A percentile compares a stretch with the other conserved stretches of the same genome.
Evolutionary conservation across 768 basidiomycete species (phyloP).

Genomic region (Psilocybe cyanescens): DNA sequence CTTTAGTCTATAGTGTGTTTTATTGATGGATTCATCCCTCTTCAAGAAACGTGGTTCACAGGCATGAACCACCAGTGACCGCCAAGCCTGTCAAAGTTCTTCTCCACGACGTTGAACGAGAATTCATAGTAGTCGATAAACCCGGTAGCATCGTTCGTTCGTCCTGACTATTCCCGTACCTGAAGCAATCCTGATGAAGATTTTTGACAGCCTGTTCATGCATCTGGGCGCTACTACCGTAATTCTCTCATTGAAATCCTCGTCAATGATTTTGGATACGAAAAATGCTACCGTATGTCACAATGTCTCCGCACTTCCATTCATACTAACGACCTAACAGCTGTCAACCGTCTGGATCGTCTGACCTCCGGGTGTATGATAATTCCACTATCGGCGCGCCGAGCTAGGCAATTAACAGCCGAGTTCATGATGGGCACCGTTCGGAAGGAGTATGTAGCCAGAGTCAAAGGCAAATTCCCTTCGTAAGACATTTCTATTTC

Average conservation of each 20-base stretch:
- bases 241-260: conserved; percentile 91
- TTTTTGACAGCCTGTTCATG: conserved; percentile 78
- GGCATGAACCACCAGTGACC: conserved; percentile 97
- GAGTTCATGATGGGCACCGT: conserved; percentile 87
- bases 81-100: conserved; percentile 81
- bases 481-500: conserved; percentile 51
- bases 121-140: conserved; percentile 94
- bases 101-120: conserved; percentile 73
- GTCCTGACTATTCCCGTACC: conserved; percentile 19
- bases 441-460: conserved; percentile 90
- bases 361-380: conserved; percentile 97
- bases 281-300: conserved; percentile 81
- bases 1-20: conserved; percentile 15
- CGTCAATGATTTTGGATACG: conserved; percentile 79
- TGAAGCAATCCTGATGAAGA: conserved; percentile 12
- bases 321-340: conserved; percentile 44
- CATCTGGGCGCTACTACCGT: conserved; percentile 86
- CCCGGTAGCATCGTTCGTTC: conserved; percentile 92
- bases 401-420: conserved; percentile 70
- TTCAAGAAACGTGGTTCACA: conserved; percentile 85
- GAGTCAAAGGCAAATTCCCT: conserved; percentile 86
- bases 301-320: conserved; percentile 2
- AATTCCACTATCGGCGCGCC: conserved; percentile 71
- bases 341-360: conserved; percentile 92
- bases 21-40: conserved; percentile 1